Evolutionary conservation across 2,329 filamentous ascomycete species (phyloP), one percentile per base, ranked within the genome.

Genomic region (Aspergillus ibericus): DNA sequence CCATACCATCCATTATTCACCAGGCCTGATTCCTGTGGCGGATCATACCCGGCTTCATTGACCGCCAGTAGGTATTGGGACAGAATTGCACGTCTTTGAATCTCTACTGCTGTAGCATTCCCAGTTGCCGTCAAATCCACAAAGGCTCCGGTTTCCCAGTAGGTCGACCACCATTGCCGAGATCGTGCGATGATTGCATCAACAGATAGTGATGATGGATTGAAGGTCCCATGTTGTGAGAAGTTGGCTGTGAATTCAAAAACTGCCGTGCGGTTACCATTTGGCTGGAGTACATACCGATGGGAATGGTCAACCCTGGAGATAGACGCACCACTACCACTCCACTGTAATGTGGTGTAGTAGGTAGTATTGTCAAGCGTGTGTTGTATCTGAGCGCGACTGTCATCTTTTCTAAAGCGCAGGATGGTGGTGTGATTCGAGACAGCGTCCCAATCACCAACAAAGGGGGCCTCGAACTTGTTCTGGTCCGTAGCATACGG

Each of bases 1-100:
- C 82, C 82, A 59, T 83, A 83, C 82, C 82, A 84, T 18, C 81
- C 79, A 65, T 84, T 82, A 63, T 83, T 84, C 10, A 81, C 79
- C 6, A 84, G 73, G 6, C 81, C 81, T 59, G 69, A 70, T 59
- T 72, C 80, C 68, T 61, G 59, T 0, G 59, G 53, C 1, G 59
- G 59, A 22, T 56, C 53, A 10, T 59, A 20, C 10, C 52, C 52
- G 7, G 59, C 59, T 6, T 77, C 79, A 63, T 85, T 84, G 7
- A 84, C 77, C 4, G 79, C 80, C 2, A 81, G 73, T 3, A 84
- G 75, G 61, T 85, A 84, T 63, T 83, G 81, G 0, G 82, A 83
- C 18, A 82, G 71, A 53, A 85, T 77, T 9, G 80, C 80, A 38
- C 81, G 78, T n/a, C 81, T 74, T 65, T 84, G 82, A 5, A 85